phyloP scores from a whole-genome alignment of 768 basidiomycete genomes.

The Lyophyllum shimeji region DNA sequence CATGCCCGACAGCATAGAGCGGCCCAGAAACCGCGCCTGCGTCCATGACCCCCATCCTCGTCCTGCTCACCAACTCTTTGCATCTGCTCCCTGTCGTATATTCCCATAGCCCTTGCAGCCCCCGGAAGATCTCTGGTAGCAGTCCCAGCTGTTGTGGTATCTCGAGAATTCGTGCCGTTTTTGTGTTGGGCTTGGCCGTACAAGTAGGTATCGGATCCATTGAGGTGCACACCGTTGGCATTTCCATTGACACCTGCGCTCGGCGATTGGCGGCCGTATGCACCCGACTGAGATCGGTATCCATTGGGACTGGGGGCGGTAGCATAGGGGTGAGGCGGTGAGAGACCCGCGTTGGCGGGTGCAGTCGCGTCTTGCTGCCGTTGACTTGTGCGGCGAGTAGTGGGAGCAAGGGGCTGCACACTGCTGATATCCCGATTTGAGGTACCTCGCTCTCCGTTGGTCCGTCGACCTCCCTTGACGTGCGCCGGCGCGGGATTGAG shows the following conservation, averaged over 20 bases:
- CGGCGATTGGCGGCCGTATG: slow-evolving; percentile 61
- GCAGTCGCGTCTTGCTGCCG: slow-evolving; percentile 46
- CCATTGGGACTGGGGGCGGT: slow-evolving; percentile 57
- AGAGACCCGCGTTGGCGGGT: slow-evolving; percentile 38
- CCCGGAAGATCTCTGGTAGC: slow-evolving; percentile 33
- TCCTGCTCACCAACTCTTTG: slow-evolving; percentile 57
- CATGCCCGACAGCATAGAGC: slow-evolving; percentile 71
- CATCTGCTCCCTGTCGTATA: slow-evolving; percentile 69
- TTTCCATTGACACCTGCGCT: slow-evolving; percentile 38
- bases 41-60: slow-evolving; percentile 64
- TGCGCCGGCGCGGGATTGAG: slow-evolving; percentile 66
- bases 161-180: slow-evolving; percentile 49
- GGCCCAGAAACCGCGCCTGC: slow-evolving; percentile 61
- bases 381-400: slow-evolving; percentile 68
- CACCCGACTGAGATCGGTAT: slow-evolving; percentile 43
- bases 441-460: slow-evolving; percentile 48
- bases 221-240: slow-evolving; percentile 43
- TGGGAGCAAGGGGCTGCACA: slow-evolving; percentile 66
- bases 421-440: slow-evolving; percentile 57
- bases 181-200: slow-evolving; percentile 59
- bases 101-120: slow-evolving; percentile 52
- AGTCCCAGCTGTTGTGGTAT: slow-evolving; percentile 47
- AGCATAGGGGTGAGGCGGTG: slow-evolving; percentile 72
- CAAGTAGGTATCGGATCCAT: slow-evolving; percentile 67
- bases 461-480: slow-evolving; percentile 56